Evolutionary conservation across 2,329 filamentous ascomycete genomes (phyloP).

Genomic region (Biscogniauxia sp.): DNA sequence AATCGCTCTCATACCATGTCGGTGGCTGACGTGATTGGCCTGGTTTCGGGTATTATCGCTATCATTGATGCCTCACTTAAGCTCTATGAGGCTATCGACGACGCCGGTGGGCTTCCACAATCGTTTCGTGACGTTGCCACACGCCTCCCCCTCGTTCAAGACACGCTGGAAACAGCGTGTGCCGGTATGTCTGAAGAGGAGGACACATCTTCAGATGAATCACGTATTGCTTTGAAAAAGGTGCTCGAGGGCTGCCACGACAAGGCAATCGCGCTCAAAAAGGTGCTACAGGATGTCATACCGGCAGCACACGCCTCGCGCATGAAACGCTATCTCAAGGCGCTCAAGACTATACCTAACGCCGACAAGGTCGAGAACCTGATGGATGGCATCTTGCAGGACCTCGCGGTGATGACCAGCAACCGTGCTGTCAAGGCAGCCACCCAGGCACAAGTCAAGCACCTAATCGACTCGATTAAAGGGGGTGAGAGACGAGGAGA

Average conservation of each 20-base stretch:
- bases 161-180: conserved; percentile 20
- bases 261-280: conserved; percentile 11
- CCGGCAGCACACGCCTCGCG: conserved; percentile 12
- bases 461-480: not conserved
- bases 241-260: conserved; percentile 14
- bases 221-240: not conserved
- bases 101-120: conserved; percentile 24
- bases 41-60: conserved; percentile 11
- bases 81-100: conserved; percentile 22
- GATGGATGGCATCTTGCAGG: conserved; percentile 27
- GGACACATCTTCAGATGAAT: too few species aligned
- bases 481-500: too few species aligned
- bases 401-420: conserved; percentile 24
- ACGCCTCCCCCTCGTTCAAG: conserved; percentile 25
- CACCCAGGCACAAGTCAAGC: conserved; percentile 8
- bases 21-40: too few species aligned
- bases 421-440: conserved; percentile 9
- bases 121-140: conserved; percentile 25
- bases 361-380: conserved; percentile 24
- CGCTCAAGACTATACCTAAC: conserved; percentile 21
- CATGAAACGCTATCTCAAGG: conserved; percentile 19
- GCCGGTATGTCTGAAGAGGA: conserved; percentile 7
- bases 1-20: too few species aligned
- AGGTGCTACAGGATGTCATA: conserved; percentile 24
- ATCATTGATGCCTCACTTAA: conserved; percentile 27